phyloP scores from a whole-genome alignment of 352 stramenopile genomes.

The Pythium scleroteichum region DNA sequence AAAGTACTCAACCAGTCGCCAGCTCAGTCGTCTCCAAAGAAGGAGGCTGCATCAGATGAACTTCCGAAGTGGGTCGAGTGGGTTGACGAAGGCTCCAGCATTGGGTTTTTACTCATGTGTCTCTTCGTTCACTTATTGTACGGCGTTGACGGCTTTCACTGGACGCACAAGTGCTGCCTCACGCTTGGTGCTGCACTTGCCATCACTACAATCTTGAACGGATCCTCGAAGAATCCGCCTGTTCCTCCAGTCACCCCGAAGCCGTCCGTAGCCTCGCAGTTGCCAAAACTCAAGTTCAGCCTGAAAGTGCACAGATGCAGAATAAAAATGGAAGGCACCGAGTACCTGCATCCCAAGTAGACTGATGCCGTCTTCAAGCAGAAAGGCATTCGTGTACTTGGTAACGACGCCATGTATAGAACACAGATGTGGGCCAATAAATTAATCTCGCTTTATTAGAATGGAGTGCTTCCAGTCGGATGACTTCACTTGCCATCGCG shows the following conservation, averaged over 20 bases:
- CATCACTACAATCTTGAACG: slow-evolving; percentile 82
- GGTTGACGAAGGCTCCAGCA: slow-evolving; percentile 75
- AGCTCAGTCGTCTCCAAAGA: slow-evolving; percentile 31
- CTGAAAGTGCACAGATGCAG: slow-evolving; percentile 79
- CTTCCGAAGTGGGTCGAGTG: slow-evolving; percentile 74
- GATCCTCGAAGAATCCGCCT: slow-evolving; percentile 41
- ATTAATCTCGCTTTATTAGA: slow-evolving; percentile 33
- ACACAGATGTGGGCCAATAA: slow-evolving; percentile 26
- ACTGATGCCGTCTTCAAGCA: neutral
- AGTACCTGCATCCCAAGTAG: slow-evolving; percentile 59
- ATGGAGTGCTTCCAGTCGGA: neutral
- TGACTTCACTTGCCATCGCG: slow-evolving; percentile 24
- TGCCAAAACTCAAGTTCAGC: slow-evolving; percentile 78
- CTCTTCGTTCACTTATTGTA: slow-evolving; percentile 84
- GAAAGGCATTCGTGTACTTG: no score
- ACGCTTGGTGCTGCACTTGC: slow-evolving; percentile 76
- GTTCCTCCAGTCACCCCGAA: slow-evolving; percentile 40
- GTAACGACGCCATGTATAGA: neutral
- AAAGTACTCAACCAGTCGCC: slow-evolving; percentile 56
- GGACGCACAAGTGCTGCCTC: slow-evolving; percentile 85
- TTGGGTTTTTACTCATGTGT: slow-evolving; percentile 82
- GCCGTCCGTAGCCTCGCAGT: slow-evolving; percentile 50
- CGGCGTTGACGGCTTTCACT: slow-evolving; percentile 83
- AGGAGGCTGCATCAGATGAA: slow-evolving; percentile 29
- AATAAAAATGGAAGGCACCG: slow-evolving; percentile 78